Conservation (phyloP, 2,329 filamentous ascomycete genomes). For the Hirsutella rhossiliensis region DNA sequence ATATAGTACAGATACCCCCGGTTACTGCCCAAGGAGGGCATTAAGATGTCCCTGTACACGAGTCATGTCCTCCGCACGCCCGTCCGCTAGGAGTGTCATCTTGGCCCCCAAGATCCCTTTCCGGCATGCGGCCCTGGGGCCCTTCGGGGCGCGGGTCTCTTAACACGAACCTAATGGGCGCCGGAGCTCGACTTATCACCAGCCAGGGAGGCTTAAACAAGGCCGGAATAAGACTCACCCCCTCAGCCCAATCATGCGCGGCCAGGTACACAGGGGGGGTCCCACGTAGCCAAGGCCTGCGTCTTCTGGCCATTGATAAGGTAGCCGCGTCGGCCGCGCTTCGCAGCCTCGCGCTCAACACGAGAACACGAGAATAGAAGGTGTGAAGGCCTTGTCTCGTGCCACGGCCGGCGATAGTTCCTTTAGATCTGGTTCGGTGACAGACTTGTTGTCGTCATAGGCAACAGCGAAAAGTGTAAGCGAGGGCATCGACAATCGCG, state of each 20-base stretch:
- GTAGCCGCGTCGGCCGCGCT: not conserved
- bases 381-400: not conserved
- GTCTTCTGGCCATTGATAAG: not conserved
- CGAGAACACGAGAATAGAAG: not conserved
- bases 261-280: not conserved
- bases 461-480: not conserved
- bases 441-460: not conserved
- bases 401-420: not conserved
- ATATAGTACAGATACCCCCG: too few relatives aligned
- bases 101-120: too few relatives aligned
- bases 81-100: too few relatives aligned
- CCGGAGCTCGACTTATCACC: not conserved
- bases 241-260: not conserved
- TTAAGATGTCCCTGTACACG: too few relatives aligned
- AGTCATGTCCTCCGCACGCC: too few relatives aligned
- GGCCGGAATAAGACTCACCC: not conserved
- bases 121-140: too few relatives aligned
- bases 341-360: not conserved
- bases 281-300: not conserved
- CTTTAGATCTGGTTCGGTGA: not conserved
- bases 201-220: not conserved
- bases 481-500: too few relatives aligned
- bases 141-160: too few relatives aligned
- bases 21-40: too few relatives aligned
- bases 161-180: too few relatives aligned